Base-by-base conservation (phyloP, 2,329 filamentous ascomycete species). In the Colletotrichum theobromicola region DNA sequence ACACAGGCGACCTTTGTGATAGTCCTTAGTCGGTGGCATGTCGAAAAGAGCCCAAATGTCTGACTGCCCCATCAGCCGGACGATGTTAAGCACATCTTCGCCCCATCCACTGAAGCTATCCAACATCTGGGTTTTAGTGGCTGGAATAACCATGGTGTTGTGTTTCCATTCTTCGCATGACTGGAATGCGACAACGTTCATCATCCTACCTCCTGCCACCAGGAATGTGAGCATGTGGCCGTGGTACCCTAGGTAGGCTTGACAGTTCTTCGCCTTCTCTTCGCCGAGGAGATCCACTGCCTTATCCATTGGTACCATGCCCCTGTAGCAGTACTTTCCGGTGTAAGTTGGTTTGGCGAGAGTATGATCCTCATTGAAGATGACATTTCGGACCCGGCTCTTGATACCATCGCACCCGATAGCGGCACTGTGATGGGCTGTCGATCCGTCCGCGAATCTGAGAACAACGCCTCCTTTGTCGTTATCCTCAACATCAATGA, bases 191-290 rank as follows among this genome's bases (percentile, higher is more conserved):
- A 89, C 88, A 7, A 89, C 86, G 75, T 92, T 93, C 81, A 92
- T 86, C 1, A 87, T 87, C 37, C 85, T 83, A 13, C 89, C 89
- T 7, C 88, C 85, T 13, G 87, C 86, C 42, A 92, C 88, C 0
- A 90, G 90, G 76, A 92, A 92, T 0, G 89, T 90, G n/a, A 92
- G 81, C 2, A 92, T 79, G 76, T 93, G 91, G 0, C 88, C 89
- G 57, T 85, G 81, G 3, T 85, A 86, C 0, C 90, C 90, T 76
- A 82, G 79, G 79, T 82, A n/a, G 21, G 16, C 5, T 35, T 9
- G 21, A 35, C 2, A 50, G n/a, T 83, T 83, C 61, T 76, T 72
- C 1, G 81, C 81, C 70, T 79, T 82, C 50, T 83, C 75, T 18
- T 77, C 74, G 1, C 88, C 88, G 4, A 93, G 78, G 2, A 86